Evolutionary conservation across 805 yeast genomes (phyloP), one percentile per base, ranked within the genome.

Genomic region (Cyberlindnera nakhonratchasimensis): DNA sequence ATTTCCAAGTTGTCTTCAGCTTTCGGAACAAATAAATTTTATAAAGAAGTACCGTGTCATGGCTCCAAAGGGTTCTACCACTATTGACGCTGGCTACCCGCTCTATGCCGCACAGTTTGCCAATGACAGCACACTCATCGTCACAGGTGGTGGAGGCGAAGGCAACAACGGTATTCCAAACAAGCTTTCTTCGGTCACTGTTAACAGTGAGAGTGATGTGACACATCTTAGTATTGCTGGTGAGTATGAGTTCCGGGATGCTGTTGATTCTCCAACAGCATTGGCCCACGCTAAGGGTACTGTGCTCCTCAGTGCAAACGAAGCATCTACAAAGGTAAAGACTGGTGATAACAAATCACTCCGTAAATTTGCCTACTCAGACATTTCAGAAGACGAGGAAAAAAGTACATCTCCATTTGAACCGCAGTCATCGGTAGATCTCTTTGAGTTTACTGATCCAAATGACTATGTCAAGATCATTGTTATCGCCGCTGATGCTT

Each of bases 141-240:
- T 83, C 22, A 80, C 88, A 3, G 99, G 99, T 31, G 99, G 99
- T 34, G 97, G 97, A 23, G 98, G 97, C 20, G 95, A 87, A 61
- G 96, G 96, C 9, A 81, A 80, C 56, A 83, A 87, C 55, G 96
- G 96, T 23, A 80, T 88, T 42, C 85, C 90, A 30, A 91, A 91
- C 63, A 87, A 85, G 59, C 67, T 91, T 48, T 79, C 89, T 4
- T 82, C 83, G 2, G 61, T 84, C 31, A 64, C 75, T 35, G 69
- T 85, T 34, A 74, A 78, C 53, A 76, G 80, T 42, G 69, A 68
- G 25, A 71, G 72, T 42, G 58, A 57, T n/a, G 56, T 57, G 28
- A 23, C 11, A 7, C 62, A 59, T 60, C 61, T 83, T 41, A 82
- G 78, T 53, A 70, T 79, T 48, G 79, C 72, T 53, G 66, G 88